Evolutionary conservation across 2,329 filamentous ascomycete genomes (phyloP), one percentile per base, ranked within the genome.

Genomic region (Clarireedia monteithiana): DNA sequence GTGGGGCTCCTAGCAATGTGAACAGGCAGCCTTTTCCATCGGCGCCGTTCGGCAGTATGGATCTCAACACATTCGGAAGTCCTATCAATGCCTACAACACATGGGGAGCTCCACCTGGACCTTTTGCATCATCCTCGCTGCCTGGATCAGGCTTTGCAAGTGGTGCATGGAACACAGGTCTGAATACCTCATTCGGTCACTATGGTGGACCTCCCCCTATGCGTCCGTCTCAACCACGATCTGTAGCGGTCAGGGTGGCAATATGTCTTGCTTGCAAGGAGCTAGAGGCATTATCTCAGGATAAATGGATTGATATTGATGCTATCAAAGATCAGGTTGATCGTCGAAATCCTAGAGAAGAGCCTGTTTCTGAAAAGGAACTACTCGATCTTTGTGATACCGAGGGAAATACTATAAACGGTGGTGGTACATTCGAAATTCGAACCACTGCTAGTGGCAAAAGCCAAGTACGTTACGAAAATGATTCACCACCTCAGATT

Each of bases 301-400:
- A 85, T 49, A 84, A 83, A 9, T 96, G 85, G 68, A 81, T 92
- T 56, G 81, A 86, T 57, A 78, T 95, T 23, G 76, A 80, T 26
- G 73, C 77, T 20, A 78, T 89, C 48, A 75, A 91, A 63, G 80
- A 85, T 9, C 78, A 81, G 54, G 77, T 88, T 30, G 83, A 84
- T 53, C 74, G 74, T 36, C 73, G 79, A n/a, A 77, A 77, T 53
- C 71, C 77, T 26, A 68, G 74, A 26, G 64, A 70, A 15, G 69
- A 72, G 6, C 64, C 69, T 3, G 64, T 82, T 75, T 70, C 76
- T 61, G 70, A 83, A 75, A 66, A 78, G 26, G 91, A 96, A 65
- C 78, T 97, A 64, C 77, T 92, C 40, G 84, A 88, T 56, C 88
- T 63, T 57, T 94, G 89, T 69, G 92, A 97, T 65, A 96, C 92